Base-by-base conservation (phyloP, 1,139 yeast species). In the Kluyveromyces sp. region DNA sequence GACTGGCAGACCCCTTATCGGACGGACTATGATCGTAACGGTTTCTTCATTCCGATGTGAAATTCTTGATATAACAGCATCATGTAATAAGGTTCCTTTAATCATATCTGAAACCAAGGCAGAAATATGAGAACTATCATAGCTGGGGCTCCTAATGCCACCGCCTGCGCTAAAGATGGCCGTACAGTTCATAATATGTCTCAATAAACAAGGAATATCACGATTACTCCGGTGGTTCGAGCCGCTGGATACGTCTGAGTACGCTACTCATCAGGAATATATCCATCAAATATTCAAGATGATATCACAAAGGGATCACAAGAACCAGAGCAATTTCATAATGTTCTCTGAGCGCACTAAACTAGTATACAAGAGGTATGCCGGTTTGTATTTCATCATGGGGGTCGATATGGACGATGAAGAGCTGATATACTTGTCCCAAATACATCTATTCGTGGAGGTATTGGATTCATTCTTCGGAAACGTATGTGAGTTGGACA, bases 401-500 rank as follows among this genome's bases (percentile, higher is more conserved):
- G 83, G 94, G 43, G 78, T 88, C 11, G 95, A 84, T 52, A 65
- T 76, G 29, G 67, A 68, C 12, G 96, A 88, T 58, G 65, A 61
- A 15, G 96, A 89, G 59, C 72, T 92, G 49, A 77, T 82, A 45
- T 84, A 83, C 58, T 69, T 92, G 45, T 95, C 92, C 52, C 80
- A 87, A 28, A 77, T 92, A 30, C 98, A 92, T 60, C 69, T 89
- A 45, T 78, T 92, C 53, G 97, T 92, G 20, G 96, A 92, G 63
- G 78, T 88, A 9, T 68, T 92, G 48, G 98, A 92, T 61, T 73
- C 80, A 4, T 87, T 83, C 62, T 92, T 92, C 58, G 76, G 77
- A 42, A 88, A 83, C 57, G 98, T 92, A n/a, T 89, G 97, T 66
- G 98, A 92, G 65, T 72, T 92, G 54, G 98, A 92, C 61, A 73